Evolutionary conservation across 2,329 filamentous ascomycete genomes (phyloP).

Genomic region (Hypoxylon sp.): DNA sequence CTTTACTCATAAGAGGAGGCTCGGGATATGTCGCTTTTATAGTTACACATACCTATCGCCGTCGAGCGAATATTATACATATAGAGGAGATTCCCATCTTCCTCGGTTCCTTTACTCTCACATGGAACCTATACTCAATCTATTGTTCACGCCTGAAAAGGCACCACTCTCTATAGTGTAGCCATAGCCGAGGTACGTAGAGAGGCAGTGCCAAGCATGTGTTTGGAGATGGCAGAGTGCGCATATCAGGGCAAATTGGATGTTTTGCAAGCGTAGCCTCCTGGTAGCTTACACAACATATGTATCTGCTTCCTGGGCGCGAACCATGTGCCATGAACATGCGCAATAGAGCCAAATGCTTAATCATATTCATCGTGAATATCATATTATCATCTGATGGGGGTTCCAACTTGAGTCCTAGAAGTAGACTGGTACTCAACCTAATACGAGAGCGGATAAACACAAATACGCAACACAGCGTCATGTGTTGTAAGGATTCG

Average conservation of each 20-base stretch:
- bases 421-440: too few relatives aligned
- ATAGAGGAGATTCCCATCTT: background rate
- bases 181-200: slow-evolving; percentile 9
- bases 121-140: slow-evolving; percentile 2
- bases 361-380: background rate
- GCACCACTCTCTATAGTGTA: background rate
- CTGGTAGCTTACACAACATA: background rate
- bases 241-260: background rate
- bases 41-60: background rate
- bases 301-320: background rate
- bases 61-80: background rate
- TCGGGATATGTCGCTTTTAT: slow-evolving; percentile 2
- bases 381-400: background rate
- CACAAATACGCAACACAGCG: too few relatives aligned
- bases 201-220: slow-evolving; percentile 16
- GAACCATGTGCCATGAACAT: background rate
- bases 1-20: background rate
- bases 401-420: background rate
- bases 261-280: background rate
- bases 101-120: slow-evolving; percentile 4
- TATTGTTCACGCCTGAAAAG: background rate
- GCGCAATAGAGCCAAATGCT: background rate
- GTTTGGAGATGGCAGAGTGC: background rate
- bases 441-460: too few relatives aligned
- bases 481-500: too few relatives aligned